Evolutionary conservation across 2,329 filamentous ascomycete genomes (phyloP), one percentile per base, ranked within the genome.

Genomic region (Fusarium citri): DNA sequence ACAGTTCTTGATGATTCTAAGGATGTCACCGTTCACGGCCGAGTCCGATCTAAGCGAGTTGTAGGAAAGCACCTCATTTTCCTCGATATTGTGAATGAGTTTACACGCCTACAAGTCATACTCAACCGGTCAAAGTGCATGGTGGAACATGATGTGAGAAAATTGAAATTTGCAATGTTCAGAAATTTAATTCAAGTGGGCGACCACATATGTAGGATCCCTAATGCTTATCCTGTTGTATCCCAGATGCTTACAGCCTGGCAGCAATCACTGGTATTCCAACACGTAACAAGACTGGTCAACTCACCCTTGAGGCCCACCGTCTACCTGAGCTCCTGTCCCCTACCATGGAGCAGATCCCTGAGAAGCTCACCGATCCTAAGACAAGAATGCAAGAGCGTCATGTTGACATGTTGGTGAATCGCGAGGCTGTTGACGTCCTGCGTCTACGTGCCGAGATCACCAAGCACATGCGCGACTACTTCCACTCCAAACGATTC

Each of bases 331-430:
- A 86, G 47, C 83, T 97, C 14, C 82, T 97, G 47, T 88, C 93
- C 16, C 94, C 94, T 2, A 90, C 91, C 72, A 84, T 98, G 64
- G 92, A 95, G 72, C 90, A 91, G 69, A 85, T 97, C 16, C 96
- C 96, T 1, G 84, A 89, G 34, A 86, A 86, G 58, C 83, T 97
- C 49, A 85, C 86, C 49, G 89, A 94, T 76, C 85, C 88, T 43
- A 92, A 95, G 78, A 92, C 88, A 37, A 89, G 89, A 70, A 90
- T 91, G 41, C 88, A 91, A 67, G 89, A 92, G 71, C 93, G 94
- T 23, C 94, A 98, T 81, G 86, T 97, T 41, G 93, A 98, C 79
- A 89, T 97, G 79, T 86, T 98, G 30, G 90, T 95, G 59, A 92
- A 95, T 78, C 86, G 85, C 34, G 82, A 87, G 41, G 86, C 89